Evolutionary conservation across 2,329 filamentous ascomycete species (phyloP).

Genomic region (Epichloe scottii): DNA sequence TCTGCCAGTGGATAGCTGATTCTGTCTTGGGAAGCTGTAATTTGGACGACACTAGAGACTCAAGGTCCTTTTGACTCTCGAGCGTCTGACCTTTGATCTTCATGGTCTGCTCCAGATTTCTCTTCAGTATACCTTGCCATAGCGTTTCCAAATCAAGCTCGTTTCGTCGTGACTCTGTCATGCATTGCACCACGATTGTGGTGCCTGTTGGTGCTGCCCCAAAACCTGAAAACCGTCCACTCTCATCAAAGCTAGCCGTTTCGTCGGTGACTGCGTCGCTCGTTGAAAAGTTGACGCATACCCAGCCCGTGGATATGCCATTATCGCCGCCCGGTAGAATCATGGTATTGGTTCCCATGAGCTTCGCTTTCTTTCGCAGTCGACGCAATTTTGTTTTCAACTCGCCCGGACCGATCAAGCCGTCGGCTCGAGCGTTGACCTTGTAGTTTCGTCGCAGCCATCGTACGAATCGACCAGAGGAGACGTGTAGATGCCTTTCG

Average conservation of each 20-base stretch:
- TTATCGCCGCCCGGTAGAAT: slow-evolving; percentile 58
- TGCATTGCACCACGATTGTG: slow-evolving; percentile 44
- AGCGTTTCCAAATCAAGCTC: slow-evolving; percentile 42
- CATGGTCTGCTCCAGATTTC: slow-evolving; percentile 19
- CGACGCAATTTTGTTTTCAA: slow-evolving; percentile 76
- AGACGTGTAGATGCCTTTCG: slow-evolving; percentile 85
- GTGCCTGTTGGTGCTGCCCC: slow-evolving; percentile 39
- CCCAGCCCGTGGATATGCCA: slow-evolving; percentile 86
- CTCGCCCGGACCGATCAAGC: slow-evolving; percentile 79
- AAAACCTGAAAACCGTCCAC: slow-evolving; percentile 63
- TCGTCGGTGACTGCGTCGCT: slow-evolving; percentile 44
- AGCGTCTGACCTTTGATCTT: slow-evolving; percentile 17
- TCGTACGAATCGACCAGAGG: slow-evolving; percentile 76
- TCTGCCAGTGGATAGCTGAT: slow-evolving; percentile 23
- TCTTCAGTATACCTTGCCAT: slow-evolving; percentile 32
- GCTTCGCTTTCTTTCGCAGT: slow-evolving; percentile 67
- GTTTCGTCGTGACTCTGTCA: slow-evolving; percentile 39
- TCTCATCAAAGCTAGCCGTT: slow-evolving; percentile 30
- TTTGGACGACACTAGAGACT: slow-evolving; percentile 18
- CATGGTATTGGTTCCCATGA: slow-evolving; percentile 62
- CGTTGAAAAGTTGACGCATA: slow-evolving; percentile 79
- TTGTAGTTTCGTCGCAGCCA: slow-evolving; percentile 67
- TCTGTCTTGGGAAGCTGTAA: slow-evolving; percentile 20
- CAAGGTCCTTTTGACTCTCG: slow-evolving; percentile 16
- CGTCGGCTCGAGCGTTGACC: slow-evolving; percentile 69